Evolutionary conservation across 2,329 filamentous ascomycete genomes (phyloP).

Genomic region (Chalara sp.): DNA sequence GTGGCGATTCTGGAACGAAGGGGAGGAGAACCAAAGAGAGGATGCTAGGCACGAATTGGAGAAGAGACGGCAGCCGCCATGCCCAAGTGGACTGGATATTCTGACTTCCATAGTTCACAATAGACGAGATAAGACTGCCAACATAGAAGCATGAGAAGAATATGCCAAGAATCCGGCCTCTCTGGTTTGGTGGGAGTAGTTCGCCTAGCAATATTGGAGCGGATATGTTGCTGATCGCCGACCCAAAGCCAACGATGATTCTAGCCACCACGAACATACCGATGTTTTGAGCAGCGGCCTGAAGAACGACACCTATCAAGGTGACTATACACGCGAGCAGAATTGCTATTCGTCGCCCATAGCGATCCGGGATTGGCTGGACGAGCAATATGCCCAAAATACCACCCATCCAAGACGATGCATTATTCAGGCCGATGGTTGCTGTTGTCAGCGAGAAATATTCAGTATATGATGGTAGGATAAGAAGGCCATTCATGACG

Average conservation of each 20-base stretch:
- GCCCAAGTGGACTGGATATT: conserved; percentile 24
- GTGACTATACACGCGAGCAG: conserved; percentile 19
- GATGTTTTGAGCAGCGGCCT: conserved; percentile 18
- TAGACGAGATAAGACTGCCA: too few relatives aligned
- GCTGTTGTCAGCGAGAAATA: conserved; percentile 49
- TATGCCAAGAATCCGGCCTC: too few relatives aligned
- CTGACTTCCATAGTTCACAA: conserved; percentile 1
- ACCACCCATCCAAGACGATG: conserved; percentile 46
- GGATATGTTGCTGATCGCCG: conserved; percentile 25
- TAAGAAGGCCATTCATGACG: conserved; percentile 44
- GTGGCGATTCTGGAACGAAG: conserved; percentile 20
- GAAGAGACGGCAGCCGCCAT: conserved; percentile 28
- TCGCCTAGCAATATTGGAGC: conserved; percentile 32
- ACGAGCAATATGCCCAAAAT: conserved; percentile 52
- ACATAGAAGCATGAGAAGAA: too few relatives aligned
- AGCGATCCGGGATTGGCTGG: conserved; percentile 31
- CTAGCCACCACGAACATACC: conserved; percentile 20
- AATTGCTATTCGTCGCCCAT: conserved; percentile 27
- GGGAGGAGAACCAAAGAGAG: conserved; percentile 14
- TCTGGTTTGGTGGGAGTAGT: too few relatives aligned
- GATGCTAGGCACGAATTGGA: conserved; percentile 22
- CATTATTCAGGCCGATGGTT: conserved; percentile 47
- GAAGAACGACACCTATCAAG: conserved; percentile 18
- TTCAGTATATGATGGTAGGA: conserved; percentile 47
- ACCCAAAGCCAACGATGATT: conserved; percentile 16